Evolutionary conservation across 208 protist genomes (phyloP).

Genomic region (Leishmania arabica): DNA sequence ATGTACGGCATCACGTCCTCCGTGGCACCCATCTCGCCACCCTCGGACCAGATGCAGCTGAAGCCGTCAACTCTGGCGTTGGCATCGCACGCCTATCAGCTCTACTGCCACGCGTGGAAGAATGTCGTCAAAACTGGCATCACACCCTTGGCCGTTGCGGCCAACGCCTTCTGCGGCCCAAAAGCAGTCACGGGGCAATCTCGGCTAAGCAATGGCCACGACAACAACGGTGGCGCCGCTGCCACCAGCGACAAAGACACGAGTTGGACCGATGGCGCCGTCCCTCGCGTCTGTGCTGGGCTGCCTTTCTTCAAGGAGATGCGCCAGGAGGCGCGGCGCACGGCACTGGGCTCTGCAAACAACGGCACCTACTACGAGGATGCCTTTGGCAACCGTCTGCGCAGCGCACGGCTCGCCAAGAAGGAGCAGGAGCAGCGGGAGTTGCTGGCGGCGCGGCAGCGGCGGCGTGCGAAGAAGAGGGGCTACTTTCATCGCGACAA

Average conservation of each 20-base stretch:
- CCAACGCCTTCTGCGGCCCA: conserved; percentile 16
- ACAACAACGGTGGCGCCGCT: not conserved
- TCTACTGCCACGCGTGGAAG: conserved; percentile 36
- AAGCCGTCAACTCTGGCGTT: not conserved
- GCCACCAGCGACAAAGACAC: conserved; percentile 1
- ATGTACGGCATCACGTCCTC: not conserved
- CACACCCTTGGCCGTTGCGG: conserved; percentile 15
- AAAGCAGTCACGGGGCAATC: not conserved
- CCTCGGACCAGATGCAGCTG: not conserved
- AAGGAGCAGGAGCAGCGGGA: conserved; percentile 55
- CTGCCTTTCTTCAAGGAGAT: conserved; percentile 56
- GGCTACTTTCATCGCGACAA: conserved; percentile 73
- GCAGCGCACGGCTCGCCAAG: conserved; percentile 71
- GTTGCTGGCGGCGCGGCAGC: conserved; percentile 33
- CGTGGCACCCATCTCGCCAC: not conserved
- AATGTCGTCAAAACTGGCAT: conserved; percentile 28
- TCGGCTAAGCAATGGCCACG: not conserved
- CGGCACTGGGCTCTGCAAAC: conserved; percentile 35
- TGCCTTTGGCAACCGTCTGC: conserved; percentile 70
- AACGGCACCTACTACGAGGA: conserved; percentile 51
- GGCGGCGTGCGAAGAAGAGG: conserved; percentile 41
- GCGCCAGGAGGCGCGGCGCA: conserved; percentile 35
- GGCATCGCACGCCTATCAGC: conserved; percentile 29
- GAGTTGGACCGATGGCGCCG: conserved; percentile 4
- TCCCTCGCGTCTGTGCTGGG: conserved; percentile 27